A percentile compares a stretch with the other conserved stretches of the same genome.
These are phyloP conservation scores for Curvularia sp. DNA, from an alignment of 2,329 filamentous ascomycete genomes.

Conservation along the genomic window DNA sequence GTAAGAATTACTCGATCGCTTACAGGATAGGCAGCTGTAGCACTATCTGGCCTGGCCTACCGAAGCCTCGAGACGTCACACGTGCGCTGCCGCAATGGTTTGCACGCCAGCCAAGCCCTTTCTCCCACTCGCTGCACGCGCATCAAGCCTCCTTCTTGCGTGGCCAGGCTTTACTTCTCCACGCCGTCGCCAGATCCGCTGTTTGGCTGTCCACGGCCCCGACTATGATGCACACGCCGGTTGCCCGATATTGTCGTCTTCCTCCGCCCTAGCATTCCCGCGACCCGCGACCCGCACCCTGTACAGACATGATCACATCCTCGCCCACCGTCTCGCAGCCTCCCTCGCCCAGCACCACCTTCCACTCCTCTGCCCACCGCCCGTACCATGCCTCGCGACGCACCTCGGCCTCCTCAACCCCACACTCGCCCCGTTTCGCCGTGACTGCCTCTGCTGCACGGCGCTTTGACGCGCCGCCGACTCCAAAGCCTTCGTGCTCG, in stretches of 20 bases:
- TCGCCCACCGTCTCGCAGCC: slow-evolving; percentile 49
- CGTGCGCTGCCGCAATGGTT: slow-evolving; percentile 13
- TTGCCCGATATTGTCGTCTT: slow-evolving; percentile 13
- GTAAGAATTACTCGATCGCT: slow-evolving; percentile 16
- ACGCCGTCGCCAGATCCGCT: slow-evolving; percentile 11
- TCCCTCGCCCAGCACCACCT: slow-evolving; percentile 45
- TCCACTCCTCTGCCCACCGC: slow-evolving; percentile 42
- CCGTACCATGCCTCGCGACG: slow-evolving; percentile 45
- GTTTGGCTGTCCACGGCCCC: slow-evolving; percentile 5
- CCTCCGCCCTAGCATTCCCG: slow-evolving; percentile 14
- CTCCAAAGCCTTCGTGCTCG: slow-evolving; percentile 28
- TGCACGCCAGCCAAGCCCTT: slow-evolving; percentile 18
- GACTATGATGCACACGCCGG: slow-evolving; percentile 26
- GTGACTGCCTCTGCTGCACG: slow-evolving; percentile 38
- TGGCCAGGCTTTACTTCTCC: slow-evolving; percentile 14
- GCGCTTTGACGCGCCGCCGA: slow-evolving; percentile 38
- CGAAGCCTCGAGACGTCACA: slow-evolving; percentile 18
- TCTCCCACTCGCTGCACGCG: slow-evolving; percentile 20
- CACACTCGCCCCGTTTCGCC: slow-evolving; percentile 46
- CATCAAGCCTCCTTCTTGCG: background rate
- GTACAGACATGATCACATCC: slow-evolving; percentile 44
- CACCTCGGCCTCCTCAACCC: slow-evolving; percentile 38
- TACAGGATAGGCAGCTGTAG: background rate
- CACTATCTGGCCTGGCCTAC: slow-evolving; percentile 9
- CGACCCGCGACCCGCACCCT: slow-evolving; percentile 7